phyloP scores from a whole-genome alignment of 75 land plant genomes.

The Selaginella tamariscina region DNA sequence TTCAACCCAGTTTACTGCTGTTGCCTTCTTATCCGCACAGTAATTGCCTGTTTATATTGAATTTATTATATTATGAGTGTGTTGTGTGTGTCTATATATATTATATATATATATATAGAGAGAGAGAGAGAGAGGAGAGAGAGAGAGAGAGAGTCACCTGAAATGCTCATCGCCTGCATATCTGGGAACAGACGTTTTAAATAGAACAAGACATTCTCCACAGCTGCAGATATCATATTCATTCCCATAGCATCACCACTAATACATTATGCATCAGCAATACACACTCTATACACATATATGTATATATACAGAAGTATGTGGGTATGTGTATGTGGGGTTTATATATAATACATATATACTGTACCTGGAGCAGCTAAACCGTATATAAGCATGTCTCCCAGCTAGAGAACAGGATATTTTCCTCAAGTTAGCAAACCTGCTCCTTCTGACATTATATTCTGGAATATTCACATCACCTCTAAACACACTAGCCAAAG shows the following conservation, averaged over 20 bases:
- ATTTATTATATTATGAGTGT: not conserved
- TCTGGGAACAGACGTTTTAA: not conserved
- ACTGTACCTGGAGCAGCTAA: not conserved
- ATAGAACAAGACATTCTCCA: not conserved
- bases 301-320: no score
- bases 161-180: not conserved
- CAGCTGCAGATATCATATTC: not conserved
- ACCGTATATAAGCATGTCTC: no score
- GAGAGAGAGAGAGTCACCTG: not conserved
- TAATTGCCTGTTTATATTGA: not conserved
- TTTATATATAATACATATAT: not conserved
- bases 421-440: no score
- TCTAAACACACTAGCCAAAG: not conserved
- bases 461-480: not conserved
- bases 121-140: no score
- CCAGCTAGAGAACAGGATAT: no score
- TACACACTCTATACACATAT: not conserved
- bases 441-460: not conserved
- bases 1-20: not conserved
- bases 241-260: not conserved
- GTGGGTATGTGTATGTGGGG: not conserved
- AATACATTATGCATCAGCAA: not conserved
- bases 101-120: no score
- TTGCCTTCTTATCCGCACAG: not conserved
- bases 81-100: no score